A percentile compares a stretch with the other conserved stretches of the same genome.
Conservation (phyloP, 2,329 filamentous ascomycete species). For the Calonectria pseudoreteaudii region DNA sequence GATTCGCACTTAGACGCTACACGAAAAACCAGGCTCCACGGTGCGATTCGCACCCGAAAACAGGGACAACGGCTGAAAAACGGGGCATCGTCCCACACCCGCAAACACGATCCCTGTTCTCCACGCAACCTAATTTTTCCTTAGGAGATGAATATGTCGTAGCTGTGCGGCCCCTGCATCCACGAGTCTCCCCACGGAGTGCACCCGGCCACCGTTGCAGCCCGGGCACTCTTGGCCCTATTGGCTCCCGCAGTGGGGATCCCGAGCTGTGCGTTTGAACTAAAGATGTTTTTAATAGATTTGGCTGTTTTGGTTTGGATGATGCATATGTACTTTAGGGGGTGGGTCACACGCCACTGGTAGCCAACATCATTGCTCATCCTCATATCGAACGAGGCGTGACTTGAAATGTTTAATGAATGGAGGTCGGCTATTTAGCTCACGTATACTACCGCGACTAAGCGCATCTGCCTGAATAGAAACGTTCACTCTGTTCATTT, state of each 20-base stretch:
- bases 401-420: neutral
- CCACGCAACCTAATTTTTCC: neutral
- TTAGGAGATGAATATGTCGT: neutral
- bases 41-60: conserved; percentile 15
- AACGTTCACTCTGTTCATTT: too few species aligned
- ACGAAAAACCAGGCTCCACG: neutral
- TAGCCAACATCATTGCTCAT: neutral
- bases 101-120: neutral
- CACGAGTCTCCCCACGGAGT: neutral
- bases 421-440: too few species aligned
- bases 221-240: neutral
- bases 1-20: conserved; percentile 8
- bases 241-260: neutral
- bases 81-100: neutral
- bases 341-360: neutral
- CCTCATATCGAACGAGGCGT: neutral
- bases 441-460: too few species aligned
- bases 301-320: neutral
- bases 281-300: neutral
- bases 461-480: too few species aligned
- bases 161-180: neutral
- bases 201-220: neutral
- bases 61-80: neutral
- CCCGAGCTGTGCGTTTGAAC: neutral
- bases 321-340: neutral